These are phyloP conservation scores for Croton laevigatus DNA, from an alignment of 441 rosid species.

Conservation along the genomic window DNA sequence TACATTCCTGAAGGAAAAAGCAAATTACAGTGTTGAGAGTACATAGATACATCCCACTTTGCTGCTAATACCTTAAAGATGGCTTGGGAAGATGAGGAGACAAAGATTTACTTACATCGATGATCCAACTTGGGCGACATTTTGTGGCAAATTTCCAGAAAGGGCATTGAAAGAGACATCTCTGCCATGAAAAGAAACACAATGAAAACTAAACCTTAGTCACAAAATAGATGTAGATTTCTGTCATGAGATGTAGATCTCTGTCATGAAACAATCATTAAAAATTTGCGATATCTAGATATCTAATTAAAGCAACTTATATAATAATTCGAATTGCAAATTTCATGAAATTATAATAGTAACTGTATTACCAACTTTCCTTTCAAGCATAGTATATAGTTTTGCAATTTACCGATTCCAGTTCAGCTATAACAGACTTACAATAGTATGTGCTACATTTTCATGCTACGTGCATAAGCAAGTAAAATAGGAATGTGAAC, in stretches of 20 bases:
- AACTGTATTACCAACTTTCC: background rate
- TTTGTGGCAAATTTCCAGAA: constrained; percentile 41
- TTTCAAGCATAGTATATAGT: background rate
- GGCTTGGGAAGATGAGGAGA: background rate
- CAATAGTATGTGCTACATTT: background rate
- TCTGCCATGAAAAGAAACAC: constrained; percentile 25
- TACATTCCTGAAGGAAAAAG: constrained; percentile 35
- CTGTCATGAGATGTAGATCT: constrained; percentile 34
- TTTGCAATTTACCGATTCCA: background rate
- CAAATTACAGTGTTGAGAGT: background rate
- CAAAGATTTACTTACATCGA: constrained; percentile 38
- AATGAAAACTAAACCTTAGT: no score
- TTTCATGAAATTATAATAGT: background rate
- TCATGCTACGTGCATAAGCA: background rate
- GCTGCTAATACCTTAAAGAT: background rate
- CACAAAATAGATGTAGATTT: constrained; percentile 16
- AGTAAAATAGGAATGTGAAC: background rate
- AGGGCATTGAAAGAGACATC: constrained; percentile 59
- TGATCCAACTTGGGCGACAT: constrained; percentile 28
- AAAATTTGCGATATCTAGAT: background rate
- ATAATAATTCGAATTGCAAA: background rate
- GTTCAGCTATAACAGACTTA: background rate
- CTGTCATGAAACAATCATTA: constrained; percentile 27
- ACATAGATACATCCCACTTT: background rate
- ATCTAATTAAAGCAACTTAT: background rate